Conservation (phyloP, 176 grass and related monocot species). For the Musa acuminata region DNA sequence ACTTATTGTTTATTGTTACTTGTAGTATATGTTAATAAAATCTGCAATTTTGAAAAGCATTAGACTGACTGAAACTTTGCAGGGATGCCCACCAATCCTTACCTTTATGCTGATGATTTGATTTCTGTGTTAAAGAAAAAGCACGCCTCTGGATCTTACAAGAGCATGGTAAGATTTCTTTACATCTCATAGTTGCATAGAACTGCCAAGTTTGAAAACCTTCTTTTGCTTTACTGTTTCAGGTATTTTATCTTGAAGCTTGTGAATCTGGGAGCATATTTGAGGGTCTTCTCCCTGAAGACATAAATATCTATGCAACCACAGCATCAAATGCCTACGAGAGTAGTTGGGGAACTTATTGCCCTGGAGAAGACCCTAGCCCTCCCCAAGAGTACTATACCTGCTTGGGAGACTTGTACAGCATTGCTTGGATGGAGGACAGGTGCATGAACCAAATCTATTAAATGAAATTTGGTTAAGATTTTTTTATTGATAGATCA, state of each 20-base stretch:
- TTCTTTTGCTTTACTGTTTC: conserved; percentile 17
- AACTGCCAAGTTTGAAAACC: background rate
- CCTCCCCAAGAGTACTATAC: conserved; percentile 76
- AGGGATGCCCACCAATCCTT: conserved; percentile 95
- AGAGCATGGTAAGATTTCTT: conserved; percentile 58
- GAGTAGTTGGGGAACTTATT: conserved; percentile 99
- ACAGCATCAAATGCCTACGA: conserved; percentile 81
- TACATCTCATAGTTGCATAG: too few relatives aligned
- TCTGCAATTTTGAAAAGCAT: too few relatives aligned
- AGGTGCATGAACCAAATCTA: conserved; percentile 32
- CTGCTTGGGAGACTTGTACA: conserved; percentile 89
- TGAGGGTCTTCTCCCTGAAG: conserved; percentile 60
- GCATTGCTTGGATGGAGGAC: conserved; percentile 94
- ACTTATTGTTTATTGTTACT: conserved; percentile 3
- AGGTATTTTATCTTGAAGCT: conserved; percentile 98
- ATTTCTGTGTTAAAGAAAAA: conserved; percentile 72
- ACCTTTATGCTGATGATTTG: conserved; percentile 75
- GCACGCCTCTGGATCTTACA: conserved; percentile 66
- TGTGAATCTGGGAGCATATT: conserved; percentile 94
- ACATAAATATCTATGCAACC: conserved; percentile 79
- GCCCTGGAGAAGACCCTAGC: conserved; percentile 55
- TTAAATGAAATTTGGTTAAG: background rate
- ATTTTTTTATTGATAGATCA: background rate
- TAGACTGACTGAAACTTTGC: conserved; percentile 1
- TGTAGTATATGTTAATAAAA: too few relatives aligned